Conservation (phyloP, 2,329 filamentous ascomycete species). For the Paramyrothecium sp. region DNA sequence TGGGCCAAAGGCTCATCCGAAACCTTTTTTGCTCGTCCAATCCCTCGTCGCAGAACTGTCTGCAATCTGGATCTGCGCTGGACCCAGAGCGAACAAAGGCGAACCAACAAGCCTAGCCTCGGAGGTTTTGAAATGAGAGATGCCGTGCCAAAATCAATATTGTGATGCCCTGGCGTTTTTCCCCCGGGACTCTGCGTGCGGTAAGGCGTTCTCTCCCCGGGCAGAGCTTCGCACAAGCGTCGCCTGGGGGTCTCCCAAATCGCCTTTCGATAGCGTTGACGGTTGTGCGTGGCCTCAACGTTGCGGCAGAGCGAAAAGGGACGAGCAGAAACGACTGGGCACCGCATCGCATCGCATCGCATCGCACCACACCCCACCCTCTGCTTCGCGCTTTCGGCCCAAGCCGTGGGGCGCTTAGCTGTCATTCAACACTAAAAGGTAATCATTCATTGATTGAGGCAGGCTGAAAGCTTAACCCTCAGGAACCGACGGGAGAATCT, state of each 20-base stretch:
- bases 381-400: neutral
- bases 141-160: neutral
- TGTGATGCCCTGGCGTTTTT: neutral
- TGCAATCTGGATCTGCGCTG: no score
- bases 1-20: no score
- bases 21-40: no score
- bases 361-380: neutral
- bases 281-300: neutral
- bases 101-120: no score
- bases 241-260: neutral
- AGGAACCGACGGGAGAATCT: neutral
- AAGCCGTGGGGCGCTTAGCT: neutral
- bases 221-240: neutral
- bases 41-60: no score
- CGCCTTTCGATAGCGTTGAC: neutral
- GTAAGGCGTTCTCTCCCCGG: neutral
- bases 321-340: neutral
- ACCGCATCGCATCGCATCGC: neutral
- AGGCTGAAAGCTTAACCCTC: neutral
- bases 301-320: neutral
- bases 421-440: neutral
- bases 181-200: neutral
- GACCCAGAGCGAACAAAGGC: no score
- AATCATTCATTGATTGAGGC: neutral
- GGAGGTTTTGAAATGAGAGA: neutral